Evolutionary conservation across 2,329 filamentous ascomycete genomes (phyloP).

Genomic region (Aspergillus eucalypticola): DNA sequence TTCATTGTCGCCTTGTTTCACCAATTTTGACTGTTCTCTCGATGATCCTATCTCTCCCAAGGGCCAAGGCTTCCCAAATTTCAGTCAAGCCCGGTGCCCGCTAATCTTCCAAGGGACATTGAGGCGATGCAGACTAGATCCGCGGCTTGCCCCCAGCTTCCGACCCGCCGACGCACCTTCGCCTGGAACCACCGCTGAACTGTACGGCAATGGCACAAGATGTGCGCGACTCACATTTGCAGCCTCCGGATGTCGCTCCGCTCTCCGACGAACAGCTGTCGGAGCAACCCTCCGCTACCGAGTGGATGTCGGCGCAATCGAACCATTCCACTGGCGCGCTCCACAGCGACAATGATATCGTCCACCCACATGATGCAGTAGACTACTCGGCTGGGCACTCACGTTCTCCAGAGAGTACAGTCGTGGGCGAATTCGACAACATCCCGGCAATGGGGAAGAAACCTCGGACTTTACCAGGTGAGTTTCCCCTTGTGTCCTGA

Average conservation of each 20-base stretch:
- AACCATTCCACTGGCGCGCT: conserved; percentile 15
- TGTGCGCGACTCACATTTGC: conserved; percentile 28
- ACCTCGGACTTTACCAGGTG: conserved; percentile 43
- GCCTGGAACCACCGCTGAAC: conserved; percentile 21
- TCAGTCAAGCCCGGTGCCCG: conserved; percentile 2
- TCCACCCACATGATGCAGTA: conserved; percentile 21
- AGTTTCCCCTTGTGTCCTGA: not conserved
- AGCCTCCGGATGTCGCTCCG: conserved; percentile 21
- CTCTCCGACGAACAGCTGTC: conserved; percentile 23
- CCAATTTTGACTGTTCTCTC: not conserved
- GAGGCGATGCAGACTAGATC: conserved; percentile 30
- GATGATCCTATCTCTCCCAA: not conserved
- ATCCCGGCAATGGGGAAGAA: conserved; percentile 15
- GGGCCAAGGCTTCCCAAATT: conserved; percentile 2
- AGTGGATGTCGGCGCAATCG: conserved; percentile 16
- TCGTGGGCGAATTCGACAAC: conserved; percentile 15
- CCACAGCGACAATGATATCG: conserved; percentile 22
- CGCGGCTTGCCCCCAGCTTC: conserved; percentile 23
- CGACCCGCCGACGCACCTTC: conserved; percentile 24
- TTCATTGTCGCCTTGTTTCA: not conserved
- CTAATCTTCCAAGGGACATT: conserved; percentile 17
- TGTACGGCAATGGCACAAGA: conserved; percentile 35
- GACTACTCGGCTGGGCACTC: conserved; percentile 23
- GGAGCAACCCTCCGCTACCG: conserved; percentile 23
- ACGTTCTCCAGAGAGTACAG: conserved; percentile 21